phyloP scores from a whole-genome alignment of 2,329 filamentous ascomycete species.

The Penicillium sp. region DNA sequence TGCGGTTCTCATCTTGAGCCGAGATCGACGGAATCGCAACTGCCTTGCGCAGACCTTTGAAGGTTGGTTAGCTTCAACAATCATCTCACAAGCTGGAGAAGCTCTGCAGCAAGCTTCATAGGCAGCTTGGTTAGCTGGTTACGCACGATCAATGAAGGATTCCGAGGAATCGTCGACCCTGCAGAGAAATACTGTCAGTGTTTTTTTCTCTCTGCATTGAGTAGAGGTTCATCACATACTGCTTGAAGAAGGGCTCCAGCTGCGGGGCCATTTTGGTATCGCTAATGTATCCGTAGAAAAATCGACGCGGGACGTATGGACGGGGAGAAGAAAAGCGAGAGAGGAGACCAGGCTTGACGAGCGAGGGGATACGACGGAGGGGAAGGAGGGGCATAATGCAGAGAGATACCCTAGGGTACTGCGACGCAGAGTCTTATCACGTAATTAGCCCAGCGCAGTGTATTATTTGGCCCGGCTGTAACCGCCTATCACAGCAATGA shows the following conservation, averaged over 20 bases:
- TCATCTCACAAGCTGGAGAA: too few relatives aligned
- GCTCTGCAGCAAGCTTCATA: neutral
- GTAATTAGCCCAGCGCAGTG: slow-evolving; percentile 24
- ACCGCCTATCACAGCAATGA: slow-evolving; percentile 22
- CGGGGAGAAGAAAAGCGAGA: slow-evolving; percentile 18
- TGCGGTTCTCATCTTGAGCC: slow-evolving; percentile 82
- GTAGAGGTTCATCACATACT: slow-evolving; percentile 50
- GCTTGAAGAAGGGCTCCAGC: slow-evolving; percentile 88
- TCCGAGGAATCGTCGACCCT: slow-evolving; percentile 76
- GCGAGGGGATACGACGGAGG: slow-evolving; percentile 35
- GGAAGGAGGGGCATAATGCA: slow-evolving; percentile 40
- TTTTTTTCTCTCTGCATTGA: neutral
- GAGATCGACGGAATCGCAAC: slow-evolving; percentile 97
- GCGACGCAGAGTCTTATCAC: slow-evolving; percentile 25
- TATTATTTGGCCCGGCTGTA: slow-evolving; percentile 17
- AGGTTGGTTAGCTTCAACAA: slow-evolving; percentile 2
- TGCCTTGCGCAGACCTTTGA: slow-evolving; percentile 72
- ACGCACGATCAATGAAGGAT: slow-evolving; percentile 79
- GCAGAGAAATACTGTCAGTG: slow-evolving; percentile 9
- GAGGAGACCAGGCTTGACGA: slow-evolving; percentile 24
- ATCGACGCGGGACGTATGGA: slow-evolving; percentile 33
- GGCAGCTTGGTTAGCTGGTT: neutral
- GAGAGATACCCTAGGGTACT: slow-evolving; percentile 4
- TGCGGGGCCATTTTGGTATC: slow-evolving; percentile 79
- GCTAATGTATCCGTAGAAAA: slow-evolving; percentile 51